These are phyloP conservation scores for Oryza glaberrima DNA, from an alignment of 176 grass and related monocot species.

Conservation along the genomic window DNA sequence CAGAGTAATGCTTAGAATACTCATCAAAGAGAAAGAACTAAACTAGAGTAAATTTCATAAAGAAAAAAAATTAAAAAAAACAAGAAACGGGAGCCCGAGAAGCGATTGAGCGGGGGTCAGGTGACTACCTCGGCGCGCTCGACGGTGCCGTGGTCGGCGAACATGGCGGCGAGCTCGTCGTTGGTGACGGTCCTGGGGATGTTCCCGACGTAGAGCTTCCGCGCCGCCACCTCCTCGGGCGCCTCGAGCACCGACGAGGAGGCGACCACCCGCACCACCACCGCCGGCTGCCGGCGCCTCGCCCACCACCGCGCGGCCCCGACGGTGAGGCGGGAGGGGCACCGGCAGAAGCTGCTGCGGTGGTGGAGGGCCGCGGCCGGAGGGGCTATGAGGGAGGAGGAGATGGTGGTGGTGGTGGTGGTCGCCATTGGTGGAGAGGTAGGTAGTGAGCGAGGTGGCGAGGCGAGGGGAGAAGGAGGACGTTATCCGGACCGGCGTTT, in stretches of 20 bases:
- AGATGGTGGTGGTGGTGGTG: constrained; percentile 33
- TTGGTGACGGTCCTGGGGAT: constrained; percentile 81
- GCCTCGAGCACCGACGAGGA: constrained; percentile 45
- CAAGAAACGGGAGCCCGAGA: background rate
- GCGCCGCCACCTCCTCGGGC: constrained; percentile 49
- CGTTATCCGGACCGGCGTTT: constrained; percentile 46
- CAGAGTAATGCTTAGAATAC: background rate
- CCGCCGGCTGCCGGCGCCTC: constrained; percentile 4
- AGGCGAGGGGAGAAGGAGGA: background rate
- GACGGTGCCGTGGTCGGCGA: constrained; percentile 74
- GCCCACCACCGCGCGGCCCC: background rate
- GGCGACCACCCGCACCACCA: constrained; percentile 29
- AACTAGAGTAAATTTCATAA: background rate
- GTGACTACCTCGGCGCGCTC: constrained; percentile 76
- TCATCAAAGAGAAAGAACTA: background rate
- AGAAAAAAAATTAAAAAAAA: background rate
- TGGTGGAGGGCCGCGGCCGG: constrained; percentile 2
- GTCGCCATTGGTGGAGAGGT: constrained; percentile 42
- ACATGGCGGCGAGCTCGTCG: constrained; percentile 74
- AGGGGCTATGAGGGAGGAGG: constrained; percentile 39
- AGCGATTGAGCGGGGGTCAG: background rate
- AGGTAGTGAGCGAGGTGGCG: background rate
- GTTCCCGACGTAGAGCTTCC: constrained; percentile 93
- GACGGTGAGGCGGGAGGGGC: constrained; percentile 26
- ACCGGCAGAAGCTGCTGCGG: constrained; percentile 16